Base-by-base conservation (phyloP, 1,139 yeast genomes). In the Pichia sp. region DNA sequence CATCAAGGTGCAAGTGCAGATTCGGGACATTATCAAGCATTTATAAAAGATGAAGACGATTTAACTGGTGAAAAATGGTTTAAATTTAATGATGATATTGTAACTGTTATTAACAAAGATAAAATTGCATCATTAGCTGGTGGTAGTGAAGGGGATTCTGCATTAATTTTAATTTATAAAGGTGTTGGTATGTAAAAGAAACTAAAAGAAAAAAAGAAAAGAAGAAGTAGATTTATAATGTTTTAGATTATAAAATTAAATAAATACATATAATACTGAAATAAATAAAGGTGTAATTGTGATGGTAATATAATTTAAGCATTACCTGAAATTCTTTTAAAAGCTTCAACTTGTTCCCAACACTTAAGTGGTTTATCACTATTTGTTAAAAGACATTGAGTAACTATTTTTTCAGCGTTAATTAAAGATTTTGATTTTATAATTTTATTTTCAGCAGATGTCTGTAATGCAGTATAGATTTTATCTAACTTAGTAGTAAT, bases 121-220 rank as follows among this genome's bases (percentile, higher is more conserved):
- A 88, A 81, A 66, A 81, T 93, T 57, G 96, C 89, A 66, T 71
- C 79, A 52, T 76, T 95, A 58, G 87, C 97, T 10, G 99, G 99
- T 46, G 99, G 99, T 50, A 97, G 99, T 56, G 99, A 95, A 72
- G 84, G 96, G 62, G 99, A 93, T 70, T 83, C 95, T 63, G 99
- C 99, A 1, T 79, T 93, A 70, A 84, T 95, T 56, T 76, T 91
- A 60, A 71, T 93, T 51, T 93, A 93, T 74, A 85, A 84, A 65
- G 95, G 89, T 5, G 79, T 83, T 61, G 95, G 93, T 22, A 56
- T 67, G 48, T 56, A 22, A 48, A 18, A 16, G 14, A 14, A 25
- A 19, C 7, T 4, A 38, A 46, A 18, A 45, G 30, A 34, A 11
- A 34, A 45, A 45, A 31, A 25, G 22, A 11, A 34, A 45, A 45